Percentiles rank a stretch among this genome's conserved stretches.
Evolutionary conservation across 1,139 yeast genomes (phyloP).

Genomic region (Candida glucosophila): DNA sequence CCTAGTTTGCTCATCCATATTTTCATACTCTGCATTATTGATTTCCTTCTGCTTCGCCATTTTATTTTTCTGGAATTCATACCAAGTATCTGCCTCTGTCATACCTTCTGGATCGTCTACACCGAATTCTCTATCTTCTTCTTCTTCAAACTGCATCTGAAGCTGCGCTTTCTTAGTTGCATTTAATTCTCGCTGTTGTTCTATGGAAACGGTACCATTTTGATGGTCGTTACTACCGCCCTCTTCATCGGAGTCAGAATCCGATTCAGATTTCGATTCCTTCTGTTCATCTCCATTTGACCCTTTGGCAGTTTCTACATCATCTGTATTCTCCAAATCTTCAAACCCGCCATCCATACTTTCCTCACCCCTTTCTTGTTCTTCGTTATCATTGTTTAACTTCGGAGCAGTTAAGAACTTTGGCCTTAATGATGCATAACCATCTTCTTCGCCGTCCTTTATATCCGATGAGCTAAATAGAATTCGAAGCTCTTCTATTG

Average conservation of each 20-base stretch:
- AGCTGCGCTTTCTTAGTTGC: slow-evolving; percentile 87
- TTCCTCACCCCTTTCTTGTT: slow-evolving; percentile 35
- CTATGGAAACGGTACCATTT: slow-evolving; percentile 42
- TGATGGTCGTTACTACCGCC: slow-evolving; percentile 21
- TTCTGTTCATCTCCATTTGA: not conserved
- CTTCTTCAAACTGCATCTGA: slow-evolving; percentile 84
- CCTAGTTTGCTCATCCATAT: slow-evolving; percentile 69
- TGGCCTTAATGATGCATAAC: slow-evolving; percentile 40
- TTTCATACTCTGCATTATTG: slow-evolving; percentile 70
- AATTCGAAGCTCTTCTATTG: slow-evolving; percentile 40
- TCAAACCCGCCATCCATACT: slow-evolving; percentile 74
- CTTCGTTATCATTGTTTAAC: slow-evolving; percentile 28
- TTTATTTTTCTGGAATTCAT: slow-evolving; percentile 91
- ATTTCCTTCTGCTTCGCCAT: slow-evolving; percentile 95
- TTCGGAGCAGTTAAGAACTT: slow-evolving; percentile 69
- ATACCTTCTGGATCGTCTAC: slow-evolving; percentile 70
- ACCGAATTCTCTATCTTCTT: slow-evolving; percentile 71
- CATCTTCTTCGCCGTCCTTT: slow-evolving; percentile 31
- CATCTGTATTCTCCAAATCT: slow-evolving; percentile 56
- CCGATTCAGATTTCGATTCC: slow-evolving; percentile 6
- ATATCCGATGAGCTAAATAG: slow-evolving; percentile 41
- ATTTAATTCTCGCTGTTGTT: slow-evolving; percentile 66
- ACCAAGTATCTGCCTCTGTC: slow-evolving; percentile 89
- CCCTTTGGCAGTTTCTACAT: slow-evolving; percentile 12
- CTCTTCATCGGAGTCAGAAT: slow-evolving; percentile 12